Base-by-base conservation (phyloP, 176 grass and related monocot genomes). In the Oryza rufipogon region DNA sequence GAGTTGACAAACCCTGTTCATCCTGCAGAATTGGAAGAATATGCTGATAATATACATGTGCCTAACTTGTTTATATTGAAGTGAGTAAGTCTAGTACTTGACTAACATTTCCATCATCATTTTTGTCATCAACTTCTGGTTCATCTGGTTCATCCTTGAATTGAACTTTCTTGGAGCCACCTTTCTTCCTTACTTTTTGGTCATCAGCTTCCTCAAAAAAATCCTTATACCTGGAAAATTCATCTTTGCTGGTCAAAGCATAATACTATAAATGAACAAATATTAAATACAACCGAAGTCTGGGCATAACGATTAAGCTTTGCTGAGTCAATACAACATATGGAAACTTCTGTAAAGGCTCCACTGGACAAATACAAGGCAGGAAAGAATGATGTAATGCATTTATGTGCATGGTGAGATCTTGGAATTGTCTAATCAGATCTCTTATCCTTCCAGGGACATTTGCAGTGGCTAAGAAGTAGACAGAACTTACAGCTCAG, bases 1-100 rank as follows among this genome's bases (percentile, higher is more conserved):
- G 89, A 85, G 96, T 98, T 46, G 96, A 98, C 30, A 98, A 86
- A 76, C 42, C 73, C 10, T 89, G 87, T 64, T 86, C 60, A 51
- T 83, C 83, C 89, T 98, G 74, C 65, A 88, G 45, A 83, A 83
- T 48, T 33, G 11, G 15, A 65, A 72, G 33, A 78, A 78, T 32
- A 52, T 47, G 19, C 70, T 75, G 75, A 87, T 14, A 77, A 80
- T 48, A 67, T 63, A 64, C 32, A 79, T 41, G 47, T 49, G 56
- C 36, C 73, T 19, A 34, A 56, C 45, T 76, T 79, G 34, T 66
- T 86, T 82, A 38, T 51, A 82, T 26, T 63, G 30, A 79, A 86
- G 80, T 51, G 15, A 74, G n/a, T 52, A 61, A 14, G 45, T 74
- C 10, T 79, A 70, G 56, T 14, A 45, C 16, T 26, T 26, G 15